These are phyloP conservation scores for Phlyctochytrium planicorne DNA, from an alignment of 192 early-diverging fungal genomes.

Conservation along the genomic window DNA sequence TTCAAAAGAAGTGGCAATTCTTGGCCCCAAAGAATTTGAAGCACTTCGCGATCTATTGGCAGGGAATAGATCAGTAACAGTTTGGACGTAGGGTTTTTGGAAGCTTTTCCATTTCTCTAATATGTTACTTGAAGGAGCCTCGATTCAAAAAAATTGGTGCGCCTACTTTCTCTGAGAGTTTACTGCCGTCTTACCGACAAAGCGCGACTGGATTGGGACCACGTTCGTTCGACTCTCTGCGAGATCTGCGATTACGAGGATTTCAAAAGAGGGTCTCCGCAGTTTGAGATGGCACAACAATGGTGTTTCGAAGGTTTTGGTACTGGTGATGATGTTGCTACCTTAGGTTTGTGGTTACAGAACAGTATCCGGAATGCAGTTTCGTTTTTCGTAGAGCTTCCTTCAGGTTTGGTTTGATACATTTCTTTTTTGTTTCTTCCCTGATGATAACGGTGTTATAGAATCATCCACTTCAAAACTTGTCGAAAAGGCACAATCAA, in stretches of 20 bases:
- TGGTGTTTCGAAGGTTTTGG: constrained; percentile 17
- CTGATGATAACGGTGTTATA: too few species aligned
- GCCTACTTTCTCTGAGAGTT: background rate
- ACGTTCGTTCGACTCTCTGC: constrained; percentile 1
- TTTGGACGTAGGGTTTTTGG: constrained; percentile 27
- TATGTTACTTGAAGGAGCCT: constrained; percentile 18
- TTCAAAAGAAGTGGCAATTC: background rate
- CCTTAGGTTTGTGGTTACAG: background rate
- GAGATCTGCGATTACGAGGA: background rate
- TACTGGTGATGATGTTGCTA: background rate
- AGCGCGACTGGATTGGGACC: background rate
- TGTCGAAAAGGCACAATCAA: too few species aligned
- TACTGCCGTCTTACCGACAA: background rate
- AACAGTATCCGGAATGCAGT: background rate
- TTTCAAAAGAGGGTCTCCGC: background rate
- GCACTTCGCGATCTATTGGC: background rate
- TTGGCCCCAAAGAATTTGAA: constrained; percentile 12
- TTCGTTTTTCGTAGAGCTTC: background rate
- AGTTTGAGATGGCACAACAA: background rate
- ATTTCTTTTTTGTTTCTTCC: too few species aligned
- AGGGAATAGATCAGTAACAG: constrained; percentile 14
- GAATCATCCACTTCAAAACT: too few species aligned
- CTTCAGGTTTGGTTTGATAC: too few species aligned
- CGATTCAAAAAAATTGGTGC: constrained; percentile 9
- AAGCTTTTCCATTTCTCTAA: background rate